Evolutionary conservation across 208 protist species (phyloP).

Genomic region (Crithidia acanthocephali): DNA sequence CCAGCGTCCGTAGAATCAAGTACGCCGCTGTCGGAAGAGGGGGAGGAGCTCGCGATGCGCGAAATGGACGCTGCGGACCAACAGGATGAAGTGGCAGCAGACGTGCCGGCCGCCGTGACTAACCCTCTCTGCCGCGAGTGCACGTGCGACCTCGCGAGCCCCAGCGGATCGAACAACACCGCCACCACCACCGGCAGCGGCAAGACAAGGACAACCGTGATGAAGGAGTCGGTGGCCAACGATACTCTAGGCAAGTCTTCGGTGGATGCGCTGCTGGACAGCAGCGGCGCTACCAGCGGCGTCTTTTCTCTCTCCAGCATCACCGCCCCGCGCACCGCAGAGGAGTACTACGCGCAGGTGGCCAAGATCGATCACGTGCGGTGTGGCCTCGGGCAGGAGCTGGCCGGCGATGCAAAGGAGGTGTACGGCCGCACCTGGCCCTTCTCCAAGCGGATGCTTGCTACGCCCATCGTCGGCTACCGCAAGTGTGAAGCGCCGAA

Average conservation of each 20-base stretch:
- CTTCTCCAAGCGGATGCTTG: slow-evolving; percentile 32
- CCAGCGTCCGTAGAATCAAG: background rate
- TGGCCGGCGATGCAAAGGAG: slow-evolving; percentile 30
- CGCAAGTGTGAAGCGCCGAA: slow-evolving; percentile 29
- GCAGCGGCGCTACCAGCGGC: background rate
- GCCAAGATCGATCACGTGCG: slow-evolving; percentile 37
- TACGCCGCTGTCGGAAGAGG: background rate
- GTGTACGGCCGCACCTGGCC: slow-evolving; percentile 53
- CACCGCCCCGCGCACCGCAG: slow-evolving; percentile 31
- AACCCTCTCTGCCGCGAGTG: slow-evolving; percentile 7
- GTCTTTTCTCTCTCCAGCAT: slow-evolving; percentile 27
- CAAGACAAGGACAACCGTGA: background rate
- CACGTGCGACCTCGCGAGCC: background rate
- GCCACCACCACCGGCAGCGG: background rate
- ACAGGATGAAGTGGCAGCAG: background rate
- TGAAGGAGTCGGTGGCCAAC: background rate
- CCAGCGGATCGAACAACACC: slow-evolving; percentile 1
- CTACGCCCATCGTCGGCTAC: slow-evolving; percentile 22
- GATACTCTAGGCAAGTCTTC: background rate
- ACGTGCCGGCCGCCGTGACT: too few species aligned
- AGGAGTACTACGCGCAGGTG: slow-evolving; percentile 40
- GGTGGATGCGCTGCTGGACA: background rate
- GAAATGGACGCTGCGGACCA: background rate
- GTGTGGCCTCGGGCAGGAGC: slow-evolving; percentile 43
- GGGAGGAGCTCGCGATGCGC: background rate